phyloP scores from a whole-genome alignment of 163 green algal genomes.

The Prototheca stagnorum region DNA sequence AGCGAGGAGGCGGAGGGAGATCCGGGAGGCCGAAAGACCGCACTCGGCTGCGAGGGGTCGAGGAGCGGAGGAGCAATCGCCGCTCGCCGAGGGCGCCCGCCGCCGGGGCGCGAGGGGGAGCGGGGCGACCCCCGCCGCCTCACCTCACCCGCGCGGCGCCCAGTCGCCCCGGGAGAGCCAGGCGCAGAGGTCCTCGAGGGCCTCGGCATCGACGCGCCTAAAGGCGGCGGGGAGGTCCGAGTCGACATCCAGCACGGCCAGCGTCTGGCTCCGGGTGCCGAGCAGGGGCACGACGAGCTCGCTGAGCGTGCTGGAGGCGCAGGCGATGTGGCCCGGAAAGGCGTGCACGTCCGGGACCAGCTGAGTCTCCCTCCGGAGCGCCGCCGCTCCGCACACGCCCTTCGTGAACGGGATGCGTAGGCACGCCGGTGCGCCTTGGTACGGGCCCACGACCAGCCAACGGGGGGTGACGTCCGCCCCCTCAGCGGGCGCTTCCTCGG shows the following conservation, averaged over 20 bases:
- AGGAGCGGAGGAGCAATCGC: too few species aligned
- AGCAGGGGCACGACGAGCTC: conserved; percentile 42
- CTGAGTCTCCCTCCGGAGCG: conserved; percentile 18
- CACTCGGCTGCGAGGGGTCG: too few species aligned
- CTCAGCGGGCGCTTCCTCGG: too few species aligned
- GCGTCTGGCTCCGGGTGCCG: conserved; percentile 1
- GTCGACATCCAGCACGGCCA: conserved; percentile 43
- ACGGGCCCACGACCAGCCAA: conserved; percentile 37
- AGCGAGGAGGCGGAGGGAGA: too few species aligned
- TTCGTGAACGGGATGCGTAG: conserved; percentile 27
- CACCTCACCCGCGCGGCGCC: neutral
- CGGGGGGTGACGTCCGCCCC: too few species aligned
- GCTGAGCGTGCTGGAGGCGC: conserved; percentile 27
- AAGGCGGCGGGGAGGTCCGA: conserved; percentile 7
- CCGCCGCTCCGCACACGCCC: conserved; percentile 42
- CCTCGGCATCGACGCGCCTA: neutral
- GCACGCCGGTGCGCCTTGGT: conserved; percentile 39
- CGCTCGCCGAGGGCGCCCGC: too few species aligned
- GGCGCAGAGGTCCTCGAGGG: neutral
- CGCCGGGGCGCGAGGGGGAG: too few species aligned
- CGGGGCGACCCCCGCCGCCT: neutral
- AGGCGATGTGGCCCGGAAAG: conserved; percentile 49
- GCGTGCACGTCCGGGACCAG: conserved; percentile 40
- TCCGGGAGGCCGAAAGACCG: too few species aligned
- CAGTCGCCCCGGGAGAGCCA: neutral